Conservation (phyloP, 352 stramenopile species). For the Phytophthora pistaciae region DNA sequence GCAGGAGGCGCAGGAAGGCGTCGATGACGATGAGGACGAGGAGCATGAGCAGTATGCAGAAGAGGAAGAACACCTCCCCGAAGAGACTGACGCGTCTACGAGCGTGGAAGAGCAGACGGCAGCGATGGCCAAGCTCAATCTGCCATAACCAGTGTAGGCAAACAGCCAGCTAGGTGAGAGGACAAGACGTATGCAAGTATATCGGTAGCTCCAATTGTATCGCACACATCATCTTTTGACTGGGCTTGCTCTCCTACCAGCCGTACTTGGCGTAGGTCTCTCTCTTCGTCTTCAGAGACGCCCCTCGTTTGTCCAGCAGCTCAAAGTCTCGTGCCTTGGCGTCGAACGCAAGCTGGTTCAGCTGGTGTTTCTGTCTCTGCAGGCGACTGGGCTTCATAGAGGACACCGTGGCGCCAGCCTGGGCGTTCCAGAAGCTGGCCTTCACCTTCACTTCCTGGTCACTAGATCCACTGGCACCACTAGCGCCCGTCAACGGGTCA, state of each 20-base stretch:
- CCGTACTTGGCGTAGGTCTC: conserved; percentile 88
- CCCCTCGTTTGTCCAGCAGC: conserved; percentile 70
- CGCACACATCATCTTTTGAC: conserved; percentile 10
- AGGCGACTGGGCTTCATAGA: conserved; percentile 74
- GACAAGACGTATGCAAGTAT: conserved; percentile 5
- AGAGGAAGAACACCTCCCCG: conserved; percentile 15
- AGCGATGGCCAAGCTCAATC: conserved; percentile 33
- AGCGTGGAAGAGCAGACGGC: conserved; percentile 38
- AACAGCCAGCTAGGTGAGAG: not conserved
- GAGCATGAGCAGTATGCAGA: conserved; percentile 14
- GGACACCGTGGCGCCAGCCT: conserved; percentile 55
- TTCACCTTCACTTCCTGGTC: conserved; percentile 63
- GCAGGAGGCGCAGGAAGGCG: conserved; percentile 36
- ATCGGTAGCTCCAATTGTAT: conserved; percentile 20
- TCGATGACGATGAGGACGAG: conserved; percentile 25
- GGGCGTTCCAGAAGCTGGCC: conserved; percentile 80
- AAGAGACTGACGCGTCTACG: conserved; percentile 15
- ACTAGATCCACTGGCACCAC: conserved; percentile 12
- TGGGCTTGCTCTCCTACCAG: conserved; percentile 46
- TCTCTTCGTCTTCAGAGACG: conserved; percentile 74
- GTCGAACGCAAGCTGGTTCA: conserved; percentile 87
- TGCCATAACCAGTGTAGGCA: conserved; percentile 25
- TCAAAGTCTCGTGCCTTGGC: conserved; percentile 79
- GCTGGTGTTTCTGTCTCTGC: conserved; percentile 82
- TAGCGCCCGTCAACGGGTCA: conserved; percentile 26